Percentiles rank a stretch among this genome's conserved stretches.
These are phyloP conservation scores for Chlorella ohadii DNA, from an alignment of 139 green algal species.

Conservation along the genomic window DNA sequence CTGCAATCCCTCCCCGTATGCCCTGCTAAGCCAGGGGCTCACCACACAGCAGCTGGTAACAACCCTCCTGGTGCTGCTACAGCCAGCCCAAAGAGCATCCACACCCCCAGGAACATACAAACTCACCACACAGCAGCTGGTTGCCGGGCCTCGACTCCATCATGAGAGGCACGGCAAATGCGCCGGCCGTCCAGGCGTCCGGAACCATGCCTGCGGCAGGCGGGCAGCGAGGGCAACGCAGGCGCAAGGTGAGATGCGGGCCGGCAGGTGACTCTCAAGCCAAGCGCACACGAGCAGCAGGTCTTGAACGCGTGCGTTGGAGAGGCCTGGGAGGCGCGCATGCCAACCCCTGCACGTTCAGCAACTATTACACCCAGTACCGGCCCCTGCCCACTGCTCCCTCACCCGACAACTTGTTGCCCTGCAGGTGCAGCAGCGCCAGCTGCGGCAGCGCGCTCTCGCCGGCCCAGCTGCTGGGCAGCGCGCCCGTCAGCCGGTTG, in stretches of 20 bases:
- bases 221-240: no score
- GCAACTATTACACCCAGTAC: no score
- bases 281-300: no score
- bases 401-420: slow-evolving; percentile 27
- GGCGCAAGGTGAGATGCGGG: no score
- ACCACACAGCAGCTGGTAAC: neutral
- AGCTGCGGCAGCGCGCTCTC: slow-evolving; percentile 18
- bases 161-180: neutral
- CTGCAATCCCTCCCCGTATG: no score
- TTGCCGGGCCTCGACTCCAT: slow-evolving; percentile 1
- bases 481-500: slow-evolving; percentile 26
- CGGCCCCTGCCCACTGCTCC: neutral
- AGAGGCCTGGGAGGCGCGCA: no score
- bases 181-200: neutral
- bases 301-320: no score
- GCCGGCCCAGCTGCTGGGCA: slow-evolving; percentile 20
- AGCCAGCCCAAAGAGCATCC: no score
- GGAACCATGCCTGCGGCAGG: neutral
- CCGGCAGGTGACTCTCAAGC: no score
- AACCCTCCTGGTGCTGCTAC: no score
- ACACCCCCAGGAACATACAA: neutral
- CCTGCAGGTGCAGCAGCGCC: slow-evolving; percentile 17
- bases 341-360: no score
- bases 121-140: slow-evolving; percentile 1
- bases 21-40: no score